These are phyloP conservation scores for Populus ilicifolia DNA, from an alignment of 345 rosid species.

Conservation along the genomic window DNA sequence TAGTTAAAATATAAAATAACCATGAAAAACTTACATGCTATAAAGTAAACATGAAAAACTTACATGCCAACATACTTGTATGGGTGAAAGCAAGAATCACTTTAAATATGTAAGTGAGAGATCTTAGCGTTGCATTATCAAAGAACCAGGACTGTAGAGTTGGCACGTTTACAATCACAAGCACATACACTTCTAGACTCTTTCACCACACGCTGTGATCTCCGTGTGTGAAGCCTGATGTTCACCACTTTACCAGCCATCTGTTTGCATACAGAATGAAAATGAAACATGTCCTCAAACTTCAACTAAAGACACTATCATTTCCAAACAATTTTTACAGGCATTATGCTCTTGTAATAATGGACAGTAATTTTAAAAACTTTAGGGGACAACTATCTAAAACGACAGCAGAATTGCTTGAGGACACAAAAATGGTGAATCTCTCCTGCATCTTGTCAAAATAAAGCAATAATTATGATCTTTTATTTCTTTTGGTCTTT, in stretches of 20 bases:
- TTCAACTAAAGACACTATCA: not conserved
- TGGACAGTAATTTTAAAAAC: too few relatives aligned
- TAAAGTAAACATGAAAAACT: too few relatives aligned
- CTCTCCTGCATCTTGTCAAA: not conserved
- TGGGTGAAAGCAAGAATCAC: too few relatives aligned
- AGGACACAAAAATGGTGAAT: too few relatives aligned
- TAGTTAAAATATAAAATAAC: too few relatives aligned
- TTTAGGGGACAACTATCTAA: not conserved
- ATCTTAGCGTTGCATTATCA: not conserved
- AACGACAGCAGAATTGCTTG: too few relatives aligned
- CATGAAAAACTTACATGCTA: too few relatives aligned
- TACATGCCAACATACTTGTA: too few relatives aligned
- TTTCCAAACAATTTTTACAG: not conserved
- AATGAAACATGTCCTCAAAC: not conserved
- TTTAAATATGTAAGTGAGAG: not conserved
- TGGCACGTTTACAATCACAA: constrained; percentile 69
- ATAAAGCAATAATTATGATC: too few relatives aligned
- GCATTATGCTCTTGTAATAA: not conserved
- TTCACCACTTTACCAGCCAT: constrained; percentile 82
- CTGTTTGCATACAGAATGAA: constrained; percentile 32
- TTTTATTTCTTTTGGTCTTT: too few relatives aligned
- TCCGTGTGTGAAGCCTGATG: constrained; percentile 75
- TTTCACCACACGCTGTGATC: constrained; percentile 68
- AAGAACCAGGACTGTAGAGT: constrained; percentile 32
- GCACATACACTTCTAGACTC: constrained; percentile 75